Evolutionary conservation across 371 early-diverging fungal species (phyloP).

Genomic region (Dichotomocladium elegans): DNA sequence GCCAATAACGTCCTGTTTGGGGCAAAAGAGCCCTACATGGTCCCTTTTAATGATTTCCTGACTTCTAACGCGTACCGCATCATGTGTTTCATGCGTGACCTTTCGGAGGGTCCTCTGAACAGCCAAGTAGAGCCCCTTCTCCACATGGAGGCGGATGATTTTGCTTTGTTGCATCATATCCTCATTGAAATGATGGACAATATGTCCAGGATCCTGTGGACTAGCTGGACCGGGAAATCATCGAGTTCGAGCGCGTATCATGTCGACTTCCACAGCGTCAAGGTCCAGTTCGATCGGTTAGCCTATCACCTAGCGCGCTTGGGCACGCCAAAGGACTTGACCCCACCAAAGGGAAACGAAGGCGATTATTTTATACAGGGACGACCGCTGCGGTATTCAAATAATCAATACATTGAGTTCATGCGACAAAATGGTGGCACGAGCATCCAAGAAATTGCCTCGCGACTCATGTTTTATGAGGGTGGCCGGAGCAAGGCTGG

Average conservation of each 20-base stretch:
- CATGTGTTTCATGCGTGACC: conserved; percentile 52
- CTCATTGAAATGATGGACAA: conserved; percentile 64
- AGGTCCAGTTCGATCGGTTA: conserved; percentile 60
- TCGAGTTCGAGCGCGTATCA: neutral
- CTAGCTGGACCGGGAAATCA: conserved; percentile 4
- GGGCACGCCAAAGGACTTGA: conserved; percentile 63
- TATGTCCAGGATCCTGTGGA: conserved; percentile 27
- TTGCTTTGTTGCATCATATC: conserved; percentile 57
- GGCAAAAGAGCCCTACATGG: conserved; percentile 87
- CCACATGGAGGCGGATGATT: conserved; percentile 46
- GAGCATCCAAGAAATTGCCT: conserved; percentile 53
- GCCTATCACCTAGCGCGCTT: conserved; percentile 78
- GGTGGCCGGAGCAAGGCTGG: conserved; percentile 73
- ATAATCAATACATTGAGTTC: conserved; percentile 68
- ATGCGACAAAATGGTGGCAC: conserved; percentile 66
- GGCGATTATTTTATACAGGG: conserved; percentile 7
- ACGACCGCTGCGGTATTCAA: conserved; percentile 34
- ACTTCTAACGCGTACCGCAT: conserved; percentile 61
- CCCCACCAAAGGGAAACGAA: conserved; percentile 26
- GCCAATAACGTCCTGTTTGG: conserved; percentile 93
- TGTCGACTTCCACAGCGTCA: neutral
- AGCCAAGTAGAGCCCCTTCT: neutral
- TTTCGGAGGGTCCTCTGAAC: conserved; percentile 26
- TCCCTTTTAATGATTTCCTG: conserved; percentile 77
- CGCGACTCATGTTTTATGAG: conserved; percentile 70